phyloP scores from a whole-genome alignment of 352 stramenopile genomes.

The Pythium brachiatum region DNA sequence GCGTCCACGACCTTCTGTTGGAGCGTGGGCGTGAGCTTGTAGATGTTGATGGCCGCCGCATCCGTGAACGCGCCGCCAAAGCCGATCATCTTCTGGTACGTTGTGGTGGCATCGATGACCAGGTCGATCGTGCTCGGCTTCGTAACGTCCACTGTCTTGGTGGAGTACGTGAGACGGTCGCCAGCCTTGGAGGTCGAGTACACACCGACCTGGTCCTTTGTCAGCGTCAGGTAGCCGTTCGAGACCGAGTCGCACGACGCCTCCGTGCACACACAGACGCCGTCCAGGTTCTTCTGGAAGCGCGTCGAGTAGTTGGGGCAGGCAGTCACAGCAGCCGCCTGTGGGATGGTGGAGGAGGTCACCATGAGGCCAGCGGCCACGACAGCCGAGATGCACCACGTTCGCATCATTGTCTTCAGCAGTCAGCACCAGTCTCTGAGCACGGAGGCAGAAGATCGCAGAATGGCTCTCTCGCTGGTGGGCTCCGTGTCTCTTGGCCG shows the following conservation, averaged over 20 bases:
- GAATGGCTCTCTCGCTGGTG: too few species aligned
- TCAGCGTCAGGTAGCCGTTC: conserved; percentile 44
- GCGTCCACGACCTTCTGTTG: conserved; percentile 71
- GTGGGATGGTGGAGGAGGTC: neutral
- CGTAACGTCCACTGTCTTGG: conserved; percentile 31
- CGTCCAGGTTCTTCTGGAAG: conserved; percentile 42
- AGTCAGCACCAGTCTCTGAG: neutral
- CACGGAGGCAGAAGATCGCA: neutral
- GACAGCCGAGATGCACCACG: conserved; percentile 6
- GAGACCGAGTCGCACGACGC: conserved; percentile 47
- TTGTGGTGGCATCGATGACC: conserved; percentile 42
- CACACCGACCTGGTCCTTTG: conserved; percentile 31
- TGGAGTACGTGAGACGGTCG: conserved; percentile 41
- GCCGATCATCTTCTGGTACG: conserved; percentile 80
- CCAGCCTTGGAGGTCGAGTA: conserved; percentile 46
- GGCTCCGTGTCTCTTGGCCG: neutral
- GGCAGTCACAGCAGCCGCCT: neutral
- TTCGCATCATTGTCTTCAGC: conserved; percentile 7
- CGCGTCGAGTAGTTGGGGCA: conserved; percentile 36
- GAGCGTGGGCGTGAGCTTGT: conserved; percentile 48
- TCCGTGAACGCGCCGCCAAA: conserved; percentile 91
- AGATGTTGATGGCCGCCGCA: conserved; percentile 74
- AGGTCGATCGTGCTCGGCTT: conserved; percentile 8
- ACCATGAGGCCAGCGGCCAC: neutral
- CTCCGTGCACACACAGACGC: conserved; percentile 56